Evolutionary conservation across 176 grass and related monocot species (phyloP), one percentile per base, ranked within the genome.

Genomic region (Hordeum vulgare): DNA sequence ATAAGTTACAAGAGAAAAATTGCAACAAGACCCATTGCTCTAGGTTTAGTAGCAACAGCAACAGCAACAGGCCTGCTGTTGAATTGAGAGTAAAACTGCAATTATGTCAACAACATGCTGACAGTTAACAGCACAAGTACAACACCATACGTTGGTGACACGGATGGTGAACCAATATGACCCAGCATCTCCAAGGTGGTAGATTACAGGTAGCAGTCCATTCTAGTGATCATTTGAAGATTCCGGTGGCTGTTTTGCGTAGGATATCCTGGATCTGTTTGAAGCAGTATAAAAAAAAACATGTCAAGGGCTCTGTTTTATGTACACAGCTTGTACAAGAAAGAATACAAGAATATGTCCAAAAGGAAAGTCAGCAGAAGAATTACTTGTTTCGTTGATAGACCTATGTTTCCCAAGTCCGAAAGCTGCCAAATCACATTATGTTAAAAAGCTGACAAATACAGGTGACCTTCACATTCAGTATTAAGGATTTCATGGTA

Each of bases 321-420:
- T 6, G 10, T 27, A 47, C 51, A 71, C 65, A 77, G 24, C 3
- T 65, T 66, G 8, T 26, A 62, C 12, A 49, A 9, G 11, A 42
- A 74, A n/a, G 28, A 21, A 29, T 1, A 27, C 27, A 63, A 64
- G 31, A 77, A 65, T 61, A 8, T 11, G 44, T 34, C 14, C 37
- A 9, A 70, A 65, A 71, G 77, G 3, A 53, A 28, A 63, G 15
- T 3, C n/a, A 35, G 39, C 35, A 68, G 35, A 79, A 80, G 25
- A 40, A 47, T 87, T 88, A 96, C 96, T 88, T 99, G 96, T 74
- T 90, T 99, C 13, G 85, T 89, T 58, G 93, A 90, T 14, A 99
- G 89, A 27, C 96, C 96, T 29, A 99, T 94, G 56, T 83, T 90
- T 65, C 90, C 91, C 83, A 99, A 90, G 86, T 99, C 93, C 13